phyloP scores from a whole-genome alignment of 2,329 filamentous ascomycete genomes.

The Geosmithia putterillii region DNA sequence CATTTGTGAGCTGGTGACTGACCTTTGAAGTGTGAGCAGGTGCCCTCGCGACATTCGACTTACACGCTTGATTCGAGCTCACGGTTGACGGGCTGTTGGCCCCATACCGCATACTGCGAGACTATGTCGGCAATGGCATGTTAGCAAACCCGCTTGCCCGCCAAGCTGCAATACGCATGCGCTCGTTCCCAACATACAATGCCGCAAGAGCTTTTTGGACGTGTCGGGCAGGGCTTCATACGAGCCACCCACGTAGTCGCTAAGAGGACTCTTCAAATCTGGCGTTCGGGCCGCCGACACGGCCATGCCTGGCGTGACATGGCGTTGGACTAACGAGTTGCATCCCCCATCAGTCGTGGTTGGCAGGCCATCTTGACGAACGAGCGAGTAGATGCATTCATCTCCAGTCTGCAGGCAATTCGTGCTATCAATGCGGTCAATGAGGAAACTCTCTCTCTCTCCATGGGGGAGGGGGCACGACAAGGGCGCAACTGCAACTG shows the following conservation, averaged over 20 bases:
- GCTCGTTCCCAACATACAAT: slow-evolving; percentile 7
- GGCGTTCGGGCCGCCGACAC: background rate
- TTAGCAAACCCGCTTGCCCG: no score
- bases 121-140: slow-evolving; percentile 12
- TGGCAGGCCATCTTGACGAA: background rate
- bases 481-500: background rate
- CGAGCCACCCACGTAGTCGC: slow-evolving; percentile 17
- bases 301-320: background rate
- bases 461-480: background rate
- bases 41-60: slow-evolving; percentile 3
- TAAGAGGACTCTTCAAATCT: slow-evolving; percentile 4
- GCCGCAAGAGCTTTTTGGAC: slow-evolving; percentile 15
- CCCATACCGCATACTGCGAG: slow-evolving; percentile 26
- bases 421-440: slow-evolving; percentile 16
- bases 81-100: slow-evolving; percentile 24
- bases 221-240: slow-evolving; percentile 16
- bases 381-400: slow-evolving; percentile 23
- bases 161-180: no score
- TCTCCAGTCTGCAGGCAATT: slow-evolving; percentile 31
- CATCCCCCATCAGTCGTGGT: background rate
- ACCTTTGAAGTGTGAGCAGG: background rate
- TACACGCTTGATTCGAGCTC: slow-evolving; percentile 16
- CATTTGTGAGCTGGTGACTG: slow-evolving; percentile 6
- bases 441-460: background rate
- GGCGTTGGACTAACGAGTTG: background rate